Conservation (phyloP, 805 yeast species). For the Kuraishia hungarica region DNA sequence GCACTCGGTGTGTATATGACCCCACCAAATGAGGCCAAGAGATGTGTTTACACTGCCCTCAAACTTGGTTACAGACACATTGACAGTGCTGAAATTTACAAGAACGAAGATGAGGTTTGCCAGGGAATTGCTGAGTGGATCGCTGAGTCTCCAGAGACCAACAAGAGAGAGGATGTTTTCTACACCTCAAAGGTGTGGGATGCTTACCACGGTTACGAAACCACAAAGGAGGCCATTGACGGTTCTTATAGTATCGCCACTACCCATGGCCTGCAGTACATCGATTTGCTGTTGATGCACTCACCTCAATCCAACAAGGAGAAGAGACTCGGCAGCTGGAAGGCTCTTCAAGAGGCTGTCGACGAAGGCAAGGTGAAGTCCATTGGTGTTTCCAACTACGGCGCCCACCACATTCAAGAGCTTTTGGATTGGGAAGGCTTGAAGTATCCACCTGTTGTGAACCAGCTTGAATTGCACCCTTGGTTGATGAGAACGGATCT, state of each 20-base stretch:
- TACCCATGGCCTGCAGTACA: constrained; percentile 36
- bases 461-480: constrained; percentile 44
- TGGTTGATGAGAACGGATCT: constrained; percentile 39
- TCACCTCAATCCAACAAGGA: constrained; percentile 37
- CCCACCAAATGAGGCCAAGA: constrained; percentile 27
- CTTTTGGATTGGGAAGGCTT: constrained; percentile 37
- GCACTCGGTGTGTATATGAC: constrained; percentile 49
- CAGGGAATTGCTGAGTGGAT: constrained; percentile 45
- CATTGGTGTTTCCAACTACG: constrained; percentile 62
- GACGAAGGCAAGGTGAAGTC: constrained; percentile 37
- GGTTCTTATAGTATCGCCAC: constrained; percentile 24
- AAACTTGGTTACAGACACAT: constrained; percentile 63
- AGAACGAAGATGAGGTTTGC: constrained; percentile 54
- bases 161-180: constrained; percentile 28
- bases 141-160: constrained; percentile 25
- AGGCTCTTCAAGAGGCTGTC: constrained; percentile 48
- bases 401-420: constrained; percentile 47
- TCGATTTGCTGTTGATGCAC: constrained; percentile 48
- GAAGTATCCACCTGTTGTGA: constrained; percentile 32
- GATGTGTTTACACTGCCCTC: constrained; percentile 48
- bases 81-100: constrained; percentile 64
- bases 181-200: constrained; percentile 31
- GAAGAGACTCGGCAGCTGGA: constrained; percentile 40
- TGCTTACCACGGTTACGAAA: constrained; percentile 30
- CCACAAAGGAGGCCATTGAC: constrained; percentile 32